Conservation (phyloP, 176 grass and related monocot species). For the Zea luxurians region DNA sequence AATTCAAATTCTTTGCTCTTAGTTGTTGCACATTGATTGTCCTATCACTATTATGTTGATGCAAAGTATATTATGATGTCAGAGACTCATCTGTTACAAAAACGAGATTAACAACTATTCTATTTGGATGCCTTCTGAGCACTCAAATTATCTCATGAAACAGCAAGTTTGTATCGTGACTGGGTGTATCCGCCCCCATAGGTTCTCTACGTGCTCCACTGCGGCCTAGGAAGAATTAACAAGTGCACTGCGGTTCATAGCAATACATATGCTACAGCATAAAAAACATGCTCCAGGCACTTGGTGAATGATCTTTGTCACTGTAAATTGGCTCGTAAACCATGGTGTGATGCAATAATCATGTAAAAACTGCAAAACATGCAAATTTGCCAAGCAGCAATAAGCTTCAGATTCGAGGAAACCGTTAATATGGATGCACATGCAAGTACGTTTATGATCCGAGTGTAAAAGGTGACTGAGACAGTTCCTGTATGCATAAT, state of each 20-base stretch:
- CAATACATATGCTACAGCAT: not conserved
- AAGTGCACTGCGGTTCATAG: not conserved
- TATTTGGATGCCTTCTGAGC: slow-evolving; percentile 15
- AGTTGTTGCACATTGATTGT: slow-evolving; percentile 67
- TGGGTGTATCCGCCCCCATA: not conserved
- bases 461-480: not conserved
- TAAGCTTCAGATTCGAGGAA: not conserved
- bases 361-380: not conserved
- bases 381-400: not conserved
- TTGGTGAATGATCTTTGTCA: not conserved
- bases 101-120: slow-evolving; percentile 27
- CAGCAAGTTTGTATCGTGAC: not conserved
- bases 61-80: slow-evolving; percentile 50
- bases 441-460: not conserved
- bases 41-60: slow-evolving; percentile 38
- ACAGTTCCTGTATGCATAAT: not conserved
- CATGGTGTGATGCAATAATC: not conserved
- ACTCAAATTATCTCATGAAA: not conserved
- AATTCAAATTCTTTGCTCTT: slow-evolving; percentile 80
- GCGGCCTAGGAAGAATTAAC: not conserved
- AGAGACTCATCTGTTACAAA: slow-evolving; percentile 21
- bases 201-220: not conserved
- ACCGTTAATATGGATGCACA: not conserved
- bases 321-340: not conserved
- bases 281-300: not conserved